A percentile compares a stretch with the other conserved stretches of the same genome.
Conservation (phyloP, 306 rosid genomes). For the Acacia acuminata region DNA sequence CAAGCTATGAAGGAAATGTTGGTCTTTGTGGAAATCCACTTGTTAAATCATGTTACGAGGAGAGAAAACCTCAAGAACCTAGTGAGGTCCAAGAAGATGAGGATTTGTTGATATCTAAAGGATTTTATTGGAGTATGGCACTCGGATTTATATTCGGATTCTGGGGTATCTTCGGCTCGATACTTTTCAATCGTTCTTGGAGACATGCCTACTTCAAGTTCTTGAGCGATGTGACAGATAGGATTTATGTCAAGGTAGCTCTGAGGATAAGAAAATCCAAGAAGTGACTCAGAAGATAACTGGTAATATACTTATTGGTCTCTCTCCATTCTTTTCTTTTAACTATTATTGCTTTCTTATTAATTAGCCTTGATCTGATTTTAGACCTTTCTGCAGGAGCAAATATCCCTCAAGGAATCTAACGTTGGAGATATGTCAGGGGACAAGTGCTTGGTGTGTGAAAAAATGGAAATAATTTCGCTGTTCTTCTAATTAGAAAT, state of each 20-base stretch:
- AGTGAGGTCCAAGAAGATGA: neutral
- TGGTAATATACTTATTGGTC: neutral
- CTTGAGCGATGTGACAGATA: neutral
- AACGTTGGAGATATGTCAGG: neutral
- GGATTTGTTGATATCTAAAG: neutral
- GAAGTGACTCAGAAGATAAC: neutral
- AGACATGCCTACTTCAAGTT: slow-evolving; percentile 26
- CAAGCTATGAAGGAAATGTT: slow-evolving; percentile 17
- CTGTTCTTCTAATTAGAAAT: neutral
- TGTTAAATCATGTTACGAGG: neutral
- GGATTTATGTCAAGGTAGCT: neutral
- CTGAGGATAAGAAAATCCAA: neutral
- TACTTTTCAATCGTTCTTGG: slow-evolving; percentile 2
- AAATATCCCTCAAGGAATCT: neutral
- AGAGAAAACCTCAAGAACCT: neutral
- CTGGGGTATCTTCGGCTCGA: slow-evolving; percentile 19
- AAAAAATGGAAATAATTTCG: neutral
- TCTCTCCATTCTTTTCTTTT: neutral
- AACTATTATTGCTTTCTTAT: neutral
- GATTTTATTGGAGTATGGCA: slow-evolving; percentile 18
- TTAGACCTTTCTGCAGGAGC: neutral
- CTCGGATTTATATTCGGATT: slow-evolving; percentile 10
- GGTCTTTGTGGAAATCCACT: slow-evolving; percentile 27
- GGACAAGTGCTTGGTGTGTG: neutral
- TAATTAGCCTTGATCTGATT: neutral